A percentile compares a stretch with the other conserved stretches of the same genome.
Conservation (phyloP, 345 rosid species). For the Heritiera fomes region DNA sequence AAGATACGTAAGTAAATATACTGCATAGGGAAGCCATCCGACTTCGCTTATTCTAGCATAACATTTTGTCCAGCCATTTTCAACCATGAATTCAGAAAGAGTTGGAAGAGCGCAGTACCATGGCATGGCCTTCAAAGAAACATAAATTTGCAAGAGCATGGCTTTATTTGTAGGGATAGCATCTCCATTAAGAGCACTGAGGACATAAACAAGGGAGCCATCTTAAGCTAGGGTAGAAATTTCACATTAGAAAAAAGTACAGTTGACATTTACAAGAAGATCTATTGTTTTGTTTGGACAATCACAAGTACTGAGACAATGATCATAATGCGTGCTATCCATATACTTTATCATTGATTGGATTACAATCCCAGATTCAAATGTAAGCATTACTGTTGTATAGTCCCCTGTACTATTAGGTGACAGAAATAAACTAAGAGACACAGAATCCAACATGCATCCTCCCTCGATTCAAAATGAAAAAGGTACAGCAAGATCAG, state of each 20-base stretch:
- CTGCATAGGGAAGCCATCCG: conserved; percentile 54
- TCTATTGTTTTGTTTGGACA: not conserved
- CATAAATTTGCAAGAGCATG: conserved; percentile 83
- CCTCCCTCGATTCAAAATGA: not conserved
- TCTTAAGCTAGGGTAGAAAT: not conserved
- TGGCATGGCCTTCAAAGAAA: conserved; percentile 95
- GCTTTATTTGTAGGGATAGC: conserved; percentile 79
- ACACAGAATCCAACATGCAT: not conserved
- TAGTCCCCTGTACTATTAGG: not conserved
- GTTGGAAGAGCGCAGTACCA: conserved; percentile 87
- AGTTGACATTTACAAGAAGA: not conserved
- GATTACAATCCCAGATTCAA: not conserved
- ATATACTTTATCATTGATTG: not conserved
- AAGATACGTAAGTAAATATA: conserved; percentile 53
- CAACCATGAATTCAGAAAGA: conserved; percentile 77
- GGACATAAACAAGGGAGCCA: conserved; percentile 17
- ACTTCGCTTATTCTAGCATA: conserved; percentile 53
- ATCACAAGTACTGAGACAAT: not conserved
- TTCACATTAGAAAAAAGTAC: not conserved
- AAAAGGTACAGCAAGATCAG: not conserved
- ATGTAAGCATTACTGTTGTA: not conserved
- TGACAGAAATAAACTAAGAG: not conserved
- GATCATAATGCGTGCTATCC: not conserved
- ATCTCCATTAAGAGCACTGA: conserved; percentile 48
- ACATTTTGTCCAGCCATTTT: conserved; percentile 90